A percentile compares a stretch with the other conserved stretches of the same genome.
These are phyloP conservation scores for Diaporthe eres DNA, from an alignment of 2,329 filamentous ascomycete genomes.

Conservation along the genomic window DNA sequence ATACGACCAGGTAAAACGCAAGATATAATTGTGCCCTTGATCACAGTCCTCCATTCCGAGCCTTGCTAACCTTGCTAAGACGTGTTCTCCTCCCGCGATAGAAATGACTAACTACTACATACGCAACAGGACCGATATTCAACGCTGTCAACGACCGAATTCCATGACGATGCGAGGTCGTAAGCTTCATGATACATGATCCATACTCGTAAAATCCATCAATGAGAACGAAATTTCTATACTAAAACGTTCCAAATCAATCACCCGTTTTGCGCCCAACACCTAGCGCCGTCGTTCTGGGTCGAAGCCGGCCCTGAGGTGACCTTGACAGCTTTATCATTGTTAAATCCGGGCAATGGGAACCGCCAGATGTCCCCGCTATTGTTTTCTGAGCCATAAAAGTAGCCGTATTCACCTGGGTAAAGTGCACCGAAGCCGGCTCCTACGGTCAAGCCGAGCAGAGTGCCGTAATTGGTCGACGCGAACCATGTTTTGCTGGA, in stretches of 20 bases:
- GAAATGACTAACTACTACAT: neutral
- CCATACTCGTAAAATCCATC: neutral
- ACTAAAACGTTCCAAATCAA: neutral
- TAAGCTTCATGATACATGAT: conserved; percentile 19
- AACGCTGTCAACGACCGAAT: neutral
- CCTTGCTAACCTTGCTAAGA: neutral
- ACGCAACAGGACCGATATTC: neutral
- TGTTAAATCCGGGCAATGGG: conserved; percentile 1
- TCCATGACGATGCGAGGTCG: neutral
- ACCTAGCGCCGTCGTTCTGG: conserved; percentile 22
- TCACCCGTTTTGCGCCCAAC: conserved; percentile 11
- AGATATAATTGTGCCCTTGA: neutral
- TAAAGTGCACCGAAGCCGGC: conserved; percentile 12
- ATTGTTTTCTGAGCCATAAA: conserved; percentile 1
- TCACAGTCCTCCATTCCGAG: neutral
- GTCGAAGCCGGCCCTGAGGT: neutral
- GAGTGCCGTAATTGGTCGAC: conserved; percentile 14
- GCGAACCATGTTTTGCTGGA: neutral
- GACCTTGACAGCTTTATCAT: neutral
- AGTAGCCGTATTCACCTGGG: conserved; percentile 12
- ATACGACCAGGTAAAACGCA: neutral
- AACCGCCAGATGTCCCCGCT: conserved; percentile 4
- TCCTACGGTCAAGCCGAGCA: neutral
- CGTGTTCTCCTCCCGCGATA: neutral
- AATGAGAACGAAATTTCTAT: neutral